These are phyloP conservation scores for Tylopilus cervinicoccineus DNA, from an alignment of 768 basidiomycete genomes.

Conservation along the genomic window DNA sequence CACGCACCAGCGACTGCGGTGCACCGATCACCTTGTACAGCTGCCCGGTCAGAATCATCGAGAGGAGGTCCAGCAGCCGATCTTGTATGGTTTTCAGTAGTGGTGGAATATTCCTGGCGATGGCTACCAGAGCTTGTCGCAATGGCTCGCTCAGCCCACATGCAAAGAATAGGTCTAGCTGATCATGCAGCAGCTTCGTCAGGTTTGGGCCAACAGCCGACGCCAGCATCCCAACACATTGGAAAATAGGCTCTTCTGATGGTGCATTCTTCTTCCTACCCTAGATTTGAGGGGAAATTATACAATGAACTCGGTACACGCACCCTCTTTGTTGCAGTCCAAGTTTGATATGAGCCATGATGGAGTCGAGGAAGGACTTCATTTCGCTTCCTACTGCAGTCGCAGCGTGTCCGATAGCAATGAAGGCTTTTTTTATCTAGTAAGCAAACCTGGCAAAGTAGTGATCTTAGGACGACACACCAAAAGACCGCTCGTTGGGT, in stretches of 20 bases:
- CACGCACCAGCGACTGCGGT: slow-evolving; percentile 56
- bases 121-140: slow-evolving; percentile 76
- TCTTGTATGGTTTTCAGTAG: slow-evolving; percentile 93
- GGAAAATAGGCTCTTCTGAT: slow-evolving; percentile 92
- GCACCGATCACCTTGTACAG: slow-evolving; percentile 87
- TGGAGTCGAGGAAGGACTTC: slow-evolving; percentile 91
- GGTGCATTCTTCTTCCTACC: slow-evolving; percentile 82
- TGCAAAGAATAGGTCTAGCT: slow-evolving; percentile 94
- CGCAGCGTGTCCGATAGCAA: slow-evolving; percentile 95
- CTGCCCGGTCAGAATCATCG: slow-evolving; percentile 75
- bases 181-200: slow-evolving; percentile 93
- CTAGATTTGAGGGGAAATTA: slow-evolving; percentile 1
- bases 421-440: slow-evolving; percentile 65
- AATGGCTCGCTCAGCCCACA: slow-evolving; percentile 91
- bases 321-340: slow-evolving; percentile 88
- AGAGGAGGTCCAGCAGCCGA: slow-evolving; percentile 83
- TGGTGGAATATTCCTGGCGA: slow-evolving; percentile 85
- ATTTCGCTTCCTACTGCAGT: slow-evolving; percentile 90
- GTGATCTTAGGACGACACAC: slow-evolving; percentile 37
- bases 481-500: slow-evolving; percentile 82
- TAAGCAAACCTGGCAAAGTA: not conserved
- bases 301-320: slow-evolving; percentile 13
- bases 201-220: slow-evolving; percentile 93
- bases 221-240: slow-evolving; percentile 96
- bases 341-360: slow-evolving; percentile 84